These are phyloP conservation scores for Euptelea pleiosperma DNA, from an alignment of 164 flowering plant species.

Conservation along the genomic window DNA sequence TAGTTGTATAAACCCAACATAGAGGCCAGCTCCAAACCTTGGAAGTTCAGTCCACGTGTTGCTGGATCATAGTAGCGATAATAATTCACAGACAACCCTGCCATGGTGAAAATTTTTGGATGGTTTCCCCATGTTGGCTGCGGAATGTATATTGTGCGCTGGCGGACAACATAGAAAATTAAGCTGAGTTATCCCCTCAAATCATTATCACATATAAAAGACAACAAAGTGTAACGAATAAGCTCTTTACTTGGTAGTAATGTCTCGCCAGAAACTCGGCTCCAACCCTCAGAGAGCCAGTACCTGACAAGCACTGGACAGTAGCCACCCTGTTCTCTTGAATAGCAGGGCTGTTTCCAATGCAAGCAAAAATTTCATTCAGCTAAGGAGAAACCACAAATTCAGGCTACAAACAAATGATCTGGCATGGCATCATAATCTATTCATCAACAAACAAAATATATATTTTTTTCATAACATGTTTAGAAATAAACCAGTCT, in stretches of 20 bases:
- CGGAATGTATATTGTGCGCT: conserved; percentile 87
- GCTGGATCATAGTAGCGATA: conserved; percentile 92
- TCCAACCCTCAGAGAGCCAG: conserved; percentile 96
- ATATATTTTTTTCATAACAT: too few species aligned
- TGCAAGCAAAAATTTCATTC: neutral
- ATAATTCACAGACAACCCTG: conserved; percentile 80
- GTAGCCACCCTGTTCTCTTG: conserved; percentile 81
- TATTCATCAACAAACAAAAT: too few species aligned
- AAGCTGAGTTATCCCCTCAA: neutral
- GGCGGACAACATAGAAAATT: conserved; percentile 18
- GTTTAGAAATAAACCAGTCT: too few species aligned
- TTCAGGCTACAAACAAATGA: neutral
- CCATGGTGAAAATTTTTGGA: conserved; percentile 74
- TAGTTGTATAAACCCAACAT: neutral
- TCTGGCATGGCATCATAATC: too few species aligned
- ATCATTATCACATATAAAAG: neutral
- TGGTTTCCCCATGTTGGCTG: conserved; percentile 99
- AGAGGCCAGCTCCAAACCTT: conserved; percentile 41
- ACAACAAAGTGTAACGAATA: neutral
- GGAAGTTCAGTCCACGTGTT: conserved; percentile 87
- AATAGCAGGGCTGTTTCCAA: conserved; percentile 78
- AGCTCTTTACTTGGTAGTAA: conserved; percentile 59
- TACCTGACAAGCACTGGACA: conserved; percentile 91
- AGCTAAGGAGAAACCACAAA: conserved; percentile 4
- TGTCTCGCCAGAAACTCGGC: conserved; percentile 89